Evolutionary conservation across 306 rosid genomes (phyloP).

Genomic region (Cicer chorassanicum): DNA sequence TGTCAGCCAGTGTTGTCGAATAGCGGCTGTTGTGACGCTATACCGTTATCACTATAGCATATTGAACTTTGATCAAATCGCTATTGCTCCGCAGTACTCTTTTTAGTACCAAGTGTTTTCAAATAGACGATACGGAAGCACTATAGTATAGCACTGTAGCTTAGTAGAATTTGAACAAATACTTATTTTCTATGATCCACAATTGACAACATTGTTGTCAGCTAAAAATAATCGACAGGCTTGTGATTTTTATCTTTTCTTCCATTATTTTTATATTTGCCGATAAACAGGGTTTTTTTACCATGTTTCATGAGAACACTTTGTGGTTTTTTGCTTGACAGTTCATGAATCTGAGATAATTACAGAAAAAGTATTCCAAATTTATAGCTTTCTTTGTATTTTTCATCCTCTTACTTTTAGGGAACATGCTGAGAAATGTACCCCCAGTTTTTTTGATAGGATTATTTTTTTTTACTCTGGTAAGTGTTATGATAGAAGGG

Average conservation of each 20-base stretch:
- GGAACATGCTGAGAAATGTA: not conserved
- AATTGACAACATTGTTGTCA: not conserved
- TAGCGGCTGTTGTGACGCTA: no score
- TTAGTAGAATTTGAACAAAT: no score
- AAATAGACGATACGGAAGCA: no score
- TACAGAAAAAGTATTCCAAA: not conserved
- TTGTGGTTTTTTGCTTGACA: not conserved
- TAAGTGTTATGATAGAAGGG: no score
- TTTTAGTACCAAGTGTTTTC: no score
- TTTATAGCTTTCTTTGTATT: not conserved
- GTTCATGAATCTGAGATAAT: not conserved
- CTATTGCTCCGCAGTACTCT: no score
- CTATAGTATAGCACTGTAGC: no score
- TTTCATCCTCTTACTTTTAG: not conserved
- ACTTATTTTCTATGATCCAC: no score
- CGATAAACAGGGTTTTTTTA: not conserved
- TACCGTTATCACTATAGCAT: no score
- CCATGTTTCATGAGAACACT: conserved; percentile 10
- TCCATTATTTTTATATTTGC: conserved; percentile 9
- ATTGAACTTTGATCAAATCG: no score
- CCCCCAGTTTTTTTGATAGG: not conserved
- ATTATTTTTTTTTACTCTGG: not conserved
- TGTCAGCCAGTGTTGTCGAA: not conserved
- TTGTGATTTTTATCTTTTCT: not conserved
- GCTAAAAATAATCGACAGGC: not conserved